phyloP scores from a whole-genome alignment of 2,329 filamentous ascomycete genomes.

The Davidsoniella neocaledoniae region DNA sequence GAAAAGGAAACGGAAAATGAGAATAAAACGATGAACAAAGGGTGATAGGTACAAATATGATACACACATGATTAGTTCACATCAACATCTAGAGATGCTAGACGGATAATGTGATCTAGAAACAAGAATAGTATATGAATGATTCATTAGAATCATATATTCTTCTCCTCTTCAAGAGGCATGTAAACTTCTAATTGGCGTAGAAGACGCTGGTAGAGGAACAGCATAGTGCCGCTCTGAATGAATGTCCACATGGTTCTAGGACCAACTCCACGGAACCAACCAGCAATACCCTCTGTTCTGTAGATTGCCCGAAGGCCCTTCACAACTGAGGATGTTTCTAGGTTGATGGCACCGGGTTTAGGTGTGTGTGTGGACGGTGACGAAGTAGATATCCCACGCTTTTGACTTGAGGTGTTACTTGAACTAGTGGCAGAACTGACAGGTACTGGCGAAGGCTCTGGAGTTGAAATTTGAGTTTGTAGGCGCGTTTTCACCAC shows the following conservation, averaged over 20 bases:
- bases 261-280: slow-evolving; percentile 89
- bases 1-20: slow-evolving; percentile 3
- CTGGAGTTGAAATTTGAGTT: slow-evolving; percentile 52
- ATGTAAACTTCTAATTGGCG: slow-evolving; percentile 49
- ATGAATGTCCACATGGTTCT: slow-evolving; percentile 93
- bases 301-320: slow-evolving; percentile 78
- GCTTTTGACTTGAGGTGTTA: slow-evolving; percentile 31
- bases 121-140: neutral
- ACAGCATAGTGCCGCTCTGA: slow-evolving; percentile 91
- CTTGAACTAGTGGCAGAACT: neutral
- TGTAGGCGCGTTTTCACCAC: slow-evolving; percentile 95
- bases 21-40: slow-evolving; percentile 6
- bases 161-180: slow-evolving; percentile 18
- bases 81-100: neutral
- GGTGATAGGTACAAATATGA: slow-evolving; percentile 12
- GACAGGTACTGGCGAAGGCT: slow-evolving; percentile 16
- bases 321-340: slow-evolving; percentile 77
- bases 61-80: slow-evolving; percentile 12
- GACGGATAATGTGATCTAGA: neutral
- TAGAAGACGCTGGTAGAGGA: slow-evolving; percentile 79
- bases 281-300: slow-evolving; percentile 73
- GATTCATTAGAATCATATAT: slow-evolving; percentile 7
- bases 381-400: slow-evolving; percentile 76
- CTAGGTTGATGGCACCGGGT: slow-evolving; percentile 62
- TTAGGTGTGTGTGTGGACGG: slow-evolving; percentile 68